phyloP scores from a whole-genome alignment of 2,329 filamentous ascomycete genomes.

The Dothideomycetes sp. region DNA sequence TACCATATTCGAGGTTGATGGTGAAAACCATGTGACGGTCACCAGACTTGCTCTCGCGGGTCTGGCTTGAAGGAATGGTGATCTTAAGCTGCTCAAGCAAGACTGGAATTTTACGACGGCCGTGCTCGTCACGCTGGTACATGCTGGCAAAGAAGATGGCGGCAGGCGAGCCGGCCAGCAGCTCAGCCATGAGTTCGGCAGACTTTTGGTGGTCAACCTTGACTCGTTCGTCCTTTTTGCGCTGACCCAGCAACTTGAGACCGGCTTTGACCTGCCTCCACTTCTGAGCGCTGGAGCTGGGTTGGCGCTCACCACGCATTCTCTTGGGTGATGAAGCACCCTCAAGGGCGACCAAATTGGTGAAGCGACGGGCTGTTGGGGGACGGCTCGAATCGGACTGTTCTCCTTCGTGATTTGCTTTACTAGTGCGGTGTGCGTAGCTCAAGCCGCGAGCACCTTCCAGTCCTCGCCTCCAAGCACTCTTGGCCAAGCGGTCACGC shows the following conservation, averaged over 20 bases:
- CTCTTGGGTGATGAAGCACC: conserved; percentile 33
- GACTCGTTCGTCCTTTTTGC: conserved; percentile 74
- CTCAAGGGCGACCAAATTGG: conserved; percentile 33
- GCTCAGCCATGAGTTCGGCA: conserved; percentile 88
- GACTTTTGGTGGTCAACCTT: conserved; percentile 91
- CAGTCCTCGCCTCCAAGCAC: conserved; percentile 37
- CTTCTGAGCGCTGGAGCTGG: conserved; percentile 56
- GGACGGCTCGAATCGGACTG: conserved; percentile 32
- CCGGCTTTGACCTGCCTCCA: conserved; percentile 93
- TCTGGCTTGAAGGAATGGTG: conserved; percentile 68
- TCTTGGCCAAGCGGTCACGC: conserved; percentile 37
- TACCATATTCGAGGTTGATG: conserved; percentile 92
- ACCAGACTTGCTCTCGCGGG: conserved; percentile 50
- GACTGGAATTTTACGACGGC: conserved; percentile 88
- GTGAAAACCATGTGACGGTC: conserved; percentile 76
- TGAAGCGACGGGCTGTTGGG: conserved; percentile 38
- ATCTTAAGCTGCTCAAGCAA: conserved; percentile 91
- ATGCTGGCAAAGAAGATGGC: conserved; percentile 93
- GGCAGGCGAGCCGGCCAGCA: conserved; percentile 84
- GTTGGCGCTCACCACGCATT: conserved; percentile 37
- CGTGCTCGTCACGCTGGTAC: conserved; percentile 94
- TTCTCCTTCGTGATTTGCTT: conserved; percentile 20
- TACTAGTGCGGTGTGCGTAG: conserved; percentile 26
- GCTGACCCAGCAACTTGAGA: conserved; percentile 65
- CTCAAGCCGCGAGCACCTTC: conserved; percentile 40